These are phyloP conservation scores for Rutstroemia sydowiana DNA, from an alignment of 2,329 filamentous ascomycete genomes.

Conservation along the genomic window DNA sequence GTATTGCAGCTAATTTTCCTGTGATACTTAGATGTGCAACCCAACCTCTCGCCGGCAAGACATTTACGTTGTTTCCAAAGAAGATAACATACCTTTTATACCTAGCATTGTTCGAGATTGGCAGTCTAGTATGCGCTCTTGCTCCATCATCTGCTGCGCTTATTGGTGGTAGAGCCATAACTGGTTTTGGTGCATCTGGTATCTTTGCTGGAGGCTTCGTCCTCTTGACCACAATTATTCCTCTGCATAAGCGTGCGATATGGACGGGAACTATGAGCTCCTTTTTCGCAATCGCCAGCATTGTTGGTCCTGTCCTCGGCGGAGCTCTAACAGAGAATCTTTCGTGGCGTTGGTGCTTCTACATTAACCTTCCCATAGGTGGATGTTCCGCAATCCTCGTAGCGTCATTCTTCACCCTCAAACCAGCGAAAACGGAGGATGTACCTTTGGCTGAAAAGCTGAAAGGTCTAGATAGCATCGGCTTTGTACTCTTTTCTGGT, in stretches of 20 bases:
- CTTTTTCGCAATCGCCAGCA: conserved; percentile 14
- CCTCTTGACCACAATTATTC: conserved; percentile 40
- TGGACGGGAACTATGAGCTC: conserved; percentile 18
- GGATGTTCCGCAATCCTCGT: neutral
- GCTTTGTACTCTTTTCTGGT: conserved; percentile 25
- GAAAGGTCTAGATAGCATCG: neutral
- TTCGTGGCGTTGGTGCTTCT: conserved; percentile 21
- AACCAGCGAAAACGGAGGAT: neutral
- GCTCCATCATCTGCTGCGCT: conserved; percentile 36
- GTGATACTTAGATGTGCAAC: neutral
- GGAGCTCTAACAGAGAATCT: conserved; percentile 23
- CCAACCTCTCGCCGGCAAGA: neutral
- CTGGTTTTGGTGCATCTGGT: conserved; percentile 42
- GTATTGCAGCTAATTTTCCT: neutral
- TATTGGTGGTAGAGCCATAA: conserved; percentile 40
- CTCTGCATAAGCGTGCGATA: neutral
- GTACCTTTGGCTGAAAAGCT: conserved; percentile 1
- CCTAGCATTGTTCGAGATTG: conserved; percentile 41
- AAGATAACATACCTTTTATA: conserved; percentile 28
- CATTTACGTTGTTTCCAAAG: neutral
- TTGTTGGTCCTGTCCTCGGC: conserved; percentile 27
- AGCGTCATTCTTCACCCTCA: neutral
- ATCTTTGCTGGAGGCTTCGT: conserved; percentile 42
- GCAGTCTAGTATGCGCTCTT: conserved; percentile 37
- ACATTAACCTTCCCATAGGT: conserved; percentile 36